A percentile compares a stretch with the other conserved stretches of the same genome.
Conservation (phyloP, 1,284 basidiomycete genomes). For the Hypsizygus ulmarius region DNA sequence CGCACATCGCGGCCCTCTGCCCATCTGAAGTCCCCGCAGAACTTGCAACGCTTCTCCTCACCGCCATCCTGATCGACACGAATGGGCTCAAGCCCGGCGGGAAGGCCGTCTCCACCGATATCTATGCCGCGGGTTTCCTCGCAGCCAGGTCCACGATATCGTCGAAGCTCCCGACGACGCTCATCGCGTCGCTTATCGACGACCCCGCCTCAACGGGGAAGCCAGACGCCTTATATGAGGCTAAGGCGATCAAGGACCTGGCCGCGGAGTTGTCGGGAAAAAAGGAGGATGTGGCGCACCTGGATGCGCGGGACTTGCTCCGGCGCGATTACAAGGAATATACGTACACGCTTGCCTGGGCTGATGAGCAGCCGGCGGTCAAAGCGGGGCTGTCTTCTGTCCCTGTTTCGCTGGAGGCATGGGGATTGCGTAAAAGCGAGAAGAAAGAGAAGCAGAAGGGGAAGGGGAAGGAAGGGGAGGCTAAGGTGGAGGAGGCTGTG, state of each 20-base stretch:
- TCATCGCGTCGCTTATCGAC: conserved; percentile 24
- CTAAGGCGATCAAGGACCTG: conserved; percentile 46
- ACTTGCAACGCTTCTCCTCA: conserved; percentile 77
- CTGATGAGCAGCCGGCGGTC: conserved; percentile 34
- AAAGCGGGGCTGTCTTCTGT: conserved; percentile 75
- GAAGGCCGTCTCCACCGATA: conserved; percentile 70
- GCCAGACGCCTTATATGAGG: conserved; percentile 24
- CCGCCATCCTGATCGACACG: conserved; percentile 83
- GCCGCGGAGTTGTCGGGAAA: conserved; percentile 49
- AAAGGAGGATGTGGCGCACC: conserved; percentile 70
- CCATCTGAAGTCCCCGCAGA: conserved; percentile 47
- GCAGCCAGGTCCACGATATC: conserved; percentile 44
- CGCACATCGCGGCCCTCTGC: conserved; percentile 66
- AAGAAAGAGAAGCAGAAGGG: no score
- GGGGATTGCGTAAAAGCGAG: conserved; percentile 25
- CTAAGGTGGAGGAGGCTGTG: conserved; percentile 46
- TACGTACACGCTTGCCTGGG: conserved; percentile 42
- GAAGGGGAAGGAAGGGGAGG: conserved; percentile 23
- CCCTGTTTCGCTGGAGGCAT: conserved; percentile 62
- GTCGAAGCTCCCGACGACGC: conserved; percentile 16
- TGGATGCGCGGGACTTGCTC: conserved; percentile 76
- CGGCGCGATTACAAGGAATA: conserved; percentile 95
- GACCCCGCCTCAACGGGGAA: conserved; percentile 12
- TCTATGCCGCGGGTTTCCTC: conserved; percentile 60
- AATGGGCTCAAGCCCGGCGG: conserved; percentile 70